Base-by-base conservation (phyloP, 805 yeast species). In the Metschnikowia sp. region DNA sequence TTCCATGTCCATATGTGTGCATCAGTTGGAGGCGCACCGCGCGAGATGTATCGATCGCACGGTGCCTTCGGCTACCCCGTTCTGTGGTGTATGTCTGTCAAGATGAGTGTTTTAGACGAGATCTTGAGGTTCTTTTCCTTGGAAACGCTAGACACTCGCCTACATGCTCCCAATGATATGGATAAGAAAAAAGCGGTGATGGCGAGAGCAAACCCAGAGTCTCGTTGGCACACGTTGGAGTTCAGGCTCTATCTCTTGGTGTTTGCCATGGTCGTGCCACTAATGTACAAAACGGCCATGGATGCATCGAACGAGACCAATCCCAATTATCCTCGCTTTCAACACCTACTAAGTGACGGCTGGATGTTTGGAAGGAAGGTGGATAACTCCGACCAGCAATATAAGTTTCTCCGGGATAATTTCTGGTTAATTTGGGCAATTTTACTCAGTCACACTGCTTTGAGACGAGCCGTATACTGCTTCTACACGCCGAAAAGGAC, bases 311-410 rank as follows among this genome's bases (percentile, higher is more conserved):
- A 82, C 57, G 84, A 83, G 53, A 70, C 81, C 2, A 88, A 87
- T 58, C 83, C 86, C 10, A 89, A 89, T 60, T 92, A 84, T 61
- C 75, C 77, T 15, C 70, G 71, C 42, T 89, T 78, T 60, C 77
- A 77, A 54, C 76, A 79, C 42, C 68, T 84, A 34, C 70, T 92
- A 43, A 75, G 84, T 29, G 73, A 81, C 6, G 98, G 99, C 4
- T 92, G 98, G 98, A 69, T 90, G 56, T 80, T 85, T 61, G 97
- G 96, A 8, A 70, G 96, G 26, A 86, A 84, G 65, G 96, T 89
- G 36, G 99, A 94, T 64, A 91, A 92, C 62, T 86, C 96, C 5
- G 99, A 94, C 63, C 73, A 76, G 31, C 99, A 94, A 65, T 94
- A 92, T 61, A 68, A 88, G 26, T 88, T 90, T 59, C 89, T 94